A percentile compares a stretch with the other conserved stretches of the same genome.
Evolutionary conservation across 768 basidiomycete species (phyloP).

Genomic region (Mycena rosella): DNA sequence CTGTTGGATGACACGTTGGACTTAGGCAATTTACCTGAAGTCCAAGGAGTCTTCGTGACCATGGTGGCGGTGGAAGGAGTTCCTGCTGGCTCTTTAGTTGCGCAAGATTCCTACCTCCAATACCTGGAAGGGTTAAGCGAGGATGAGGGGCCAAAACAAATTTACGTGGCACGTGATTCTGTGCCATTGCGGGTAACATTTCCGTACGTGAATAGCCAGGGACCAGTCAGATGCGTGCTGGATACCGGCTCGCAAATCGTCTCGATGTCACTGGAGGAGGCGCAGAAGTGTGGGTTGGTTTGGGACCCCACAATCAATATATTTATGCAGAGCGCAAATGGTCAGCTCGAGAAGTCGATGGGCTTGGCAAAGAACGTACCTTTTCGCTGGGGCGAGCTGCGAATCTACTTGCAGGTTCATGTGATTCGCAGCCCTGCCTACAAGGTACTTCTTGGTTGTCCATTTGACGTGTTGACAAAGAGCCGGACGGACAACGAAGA

Average conservation of each 20-base stretch:
- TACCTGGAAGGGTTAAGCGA: no score
- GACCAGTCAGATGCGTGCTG: constrained; percentile 37
- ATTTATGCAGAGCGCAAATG: constrained; percentile 32
- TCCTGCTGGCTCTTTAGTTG: constrained; percentile 14
- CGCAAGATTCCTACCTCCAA: constrained; percentile 11
- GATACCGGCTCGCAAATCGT: constrained; percentile 46
- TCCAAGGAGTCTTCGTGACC: constrained; percentile 12
- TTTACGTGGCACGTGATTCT: no score
- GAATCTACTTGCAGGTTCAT: constrained; percentile 44
- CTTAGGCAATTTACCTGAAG: not conserved
- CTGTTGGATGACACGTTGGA: not conserved
- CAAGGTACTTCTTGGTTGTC: constrained; percentile 46
- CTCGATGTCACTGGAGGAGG: no score
- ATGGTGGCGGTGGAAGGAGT: not conserved
- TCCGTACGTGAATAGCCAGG: constrained; percentile 31
- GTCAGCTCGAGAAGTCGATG: not conserved
- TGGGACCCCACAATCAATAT: constrained; percentile 40
- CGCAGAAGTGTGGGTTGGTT: constrained; percentile 25
- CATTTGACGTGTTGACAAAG: constrained; percentile 45
- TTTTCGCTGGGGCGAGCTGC: constrained; percentile 37
- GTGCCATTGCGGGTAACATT: no score
- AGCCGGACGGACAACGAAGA: constrained; percentile 31
- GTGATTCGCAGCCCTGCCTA: no score
- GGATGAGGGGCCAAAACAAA: no score
- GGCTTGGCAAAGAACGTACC: constrained; percentile 46